These are phyloP conservation scores for Malus fusca DNA, from an alignment of 306 rosid species.

Conservation along the genomic window DNA sequence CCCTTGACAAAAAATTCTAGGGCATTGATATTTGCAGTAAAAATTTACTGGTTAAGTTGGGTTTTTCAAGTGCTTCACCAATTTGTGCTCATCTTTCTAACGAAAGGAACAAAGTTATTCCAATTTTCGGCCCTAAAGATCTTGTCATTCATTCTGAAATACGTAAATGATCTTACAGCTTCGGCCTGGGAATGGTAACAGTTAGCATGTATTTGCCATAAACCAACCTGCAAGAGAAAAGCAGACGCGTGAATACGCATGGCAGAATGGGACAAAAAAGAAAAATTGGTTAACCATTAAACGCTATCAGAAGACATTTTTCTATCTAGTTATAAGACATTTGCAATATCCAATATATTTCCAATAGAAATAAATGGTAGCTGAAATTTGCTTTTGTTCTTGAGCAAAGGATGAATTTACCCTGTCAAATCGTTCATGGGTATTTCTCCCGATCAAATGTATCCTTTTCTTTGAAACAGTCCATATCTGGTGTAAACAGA, in stretches of 20 bases:
- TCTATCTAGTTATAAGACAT: background rate
- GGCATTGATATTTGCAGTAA: background rate
- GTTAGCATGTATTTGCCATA: constrained; percentile 30
- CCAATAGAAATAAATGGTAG: background rate
- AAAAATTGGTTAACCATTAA: background rate
- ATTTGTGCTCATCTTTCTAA: constrained; percentile 19
- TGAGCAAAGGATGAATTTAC: constrained; percentile 8
- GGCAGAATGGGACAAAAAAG: background rate
- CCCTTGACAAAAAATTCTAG: background rate
- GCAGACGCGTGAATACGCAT: background rate
- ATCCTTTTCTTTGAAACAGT: constrained; percentile 16
- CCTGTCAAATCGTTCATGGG: constrained; percentile 25
- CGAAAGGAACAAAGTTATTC: constrained; percentile 31
- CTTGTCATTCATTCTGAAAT: constrained; percentile 23
- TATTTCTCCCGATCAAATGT: constrained; percentile 30
- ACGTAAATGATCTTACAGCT: constrained; percentile 26
- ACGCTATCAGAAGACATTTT: background rate
- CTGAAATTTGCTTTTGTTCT: background rate
- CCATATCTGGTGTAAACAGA: constrained; percentile 15
- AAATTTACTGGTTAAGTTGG: background rate
- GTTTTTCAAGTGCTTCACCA: background rate
- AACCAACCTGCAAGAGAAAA: constrained; percentile 23
- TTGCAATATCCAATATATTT: background rate
- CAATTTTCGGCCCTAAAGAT: constrained; percentile 28
- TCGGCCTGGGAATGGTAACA: constrained; percentile 25